phyloP scores from a whole-genome alignment of 805 yeast species.

The Kuraishia floccosa region DNA sequence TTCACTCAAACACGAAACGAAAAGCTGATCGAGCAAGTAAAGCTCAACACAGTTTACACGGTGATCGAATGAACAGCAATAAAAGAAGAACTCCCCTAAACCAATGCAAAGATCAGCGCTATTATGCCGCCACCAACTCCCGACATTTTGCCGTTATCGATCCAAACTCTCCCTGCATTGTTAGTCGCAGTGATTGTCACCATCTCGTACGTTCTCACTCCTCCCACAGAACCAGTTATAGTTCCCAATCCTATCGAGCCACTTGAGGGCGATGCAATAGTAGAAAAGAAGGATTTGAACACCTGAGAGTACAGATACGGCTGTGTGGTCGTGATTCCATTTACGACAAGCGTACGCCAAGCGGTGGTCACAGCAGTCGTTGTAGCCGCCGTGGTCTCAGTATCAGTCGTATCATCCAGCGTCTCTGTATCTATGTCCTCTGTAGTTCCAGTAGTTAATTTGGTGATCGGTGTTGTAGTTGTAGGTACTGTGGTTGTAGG shows the following conservation, averaged over 20 bases:
- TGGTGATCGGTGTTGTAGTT: constrained; percentile 3
- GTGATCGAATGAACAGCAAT: too few species aligned
- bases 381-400: constrained; percentile 18
- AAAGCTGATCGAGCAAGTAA: too few species aligned
- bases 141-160: neutral
- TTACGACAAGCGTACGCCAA: constrained; percentile 38
- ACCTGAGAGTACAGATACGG: constrained; percentile 40
- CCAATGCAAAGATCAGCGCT: constrained; percentile 1
- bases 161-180: neutral
- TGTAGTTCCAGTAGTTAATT: constrained; percentile 5
- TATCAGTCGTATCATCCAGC: constrained; percentile 4
- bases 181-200: constrained; percentile 21
- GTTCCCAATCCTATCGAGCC: constrained; percentile 79
- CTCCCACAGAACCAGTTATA: constrained; percentile 57
- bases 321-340: constrained; percentile 28
- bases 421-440: constrained; percentile 4
- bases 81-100: too few species aligned
- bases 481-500: constrained; percentile 4
- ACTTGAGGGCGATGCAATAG: constrained; percentile 32
- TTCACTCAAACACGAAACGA: too few species aligned
- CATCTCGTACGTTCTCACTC: constrained; percentile 28
- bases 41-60: too few species aligned
- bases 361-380: constrained; percentile 17
- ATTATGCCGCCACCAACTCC: constrained; percentile 1
- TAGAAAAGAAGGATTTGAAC: constrained; percentile 29